Evolutionary conservation across 768 basidiomycete genomes (phyloP), one percentile per base, ranked within the genome.

Genomic region (Amanita thiersii): DNA sequence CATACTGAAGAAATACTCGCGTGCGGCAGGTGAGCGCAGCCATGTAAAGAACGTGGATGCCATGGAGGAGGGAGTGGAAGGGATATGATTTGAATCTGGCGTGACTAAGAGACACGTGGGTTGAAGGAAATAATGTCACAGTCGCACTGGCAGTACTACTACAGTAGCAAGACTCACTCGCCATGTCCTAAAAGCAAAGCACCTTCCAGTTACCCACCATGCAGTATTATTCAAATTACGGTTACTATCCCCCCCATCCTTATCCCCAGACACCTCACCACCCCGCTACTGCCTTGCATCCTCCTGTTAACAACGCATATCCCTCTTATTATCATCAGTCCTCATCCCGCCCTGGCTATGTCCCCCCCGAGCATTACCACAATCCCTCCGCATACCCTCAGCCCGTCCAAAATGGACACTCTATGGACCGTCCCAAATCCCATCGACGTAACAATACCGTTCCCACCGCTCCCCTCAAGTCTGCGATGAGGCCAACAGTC

Each of bases 1-100:
- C 91, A 49, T 48, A 90, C 93, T 96, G 68, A 96, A 86, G 68
- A 97, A 94, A 63, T 97, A 97, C 52, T 92, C 78, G 52, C 88
- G 72, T 14, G 88, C 87, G 34, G 89, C 89, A 39, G 93, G 93
- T 35, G 88, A 91, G 56, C 85, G 82, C 55, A 88, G 56, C 93
- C 93, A 98, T 54, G 77, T 73, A 58, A 85, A 70, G 68, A 96
- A 92, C 25, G 80, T 79, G 26, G 86, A 86, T 44, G 88, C 73
- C 88, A 91, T 90, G 55, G 52, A 53, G 50, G 45, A 45, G 51
- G 39, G 31, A 50, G 50, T 38, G 43, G 26, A 37, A 38, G 32
- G 42, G 47, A 52, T 51, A 54, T 51, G 53, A 51, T 44, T 35
- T 29, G 43, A 41, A 17, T 24, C 28, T 32, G 44, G 25, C 34